Base-by-base conservation (phyloP, 2,329 filamentous ascomycete genomes). In the Penicillium freii region DNA sequence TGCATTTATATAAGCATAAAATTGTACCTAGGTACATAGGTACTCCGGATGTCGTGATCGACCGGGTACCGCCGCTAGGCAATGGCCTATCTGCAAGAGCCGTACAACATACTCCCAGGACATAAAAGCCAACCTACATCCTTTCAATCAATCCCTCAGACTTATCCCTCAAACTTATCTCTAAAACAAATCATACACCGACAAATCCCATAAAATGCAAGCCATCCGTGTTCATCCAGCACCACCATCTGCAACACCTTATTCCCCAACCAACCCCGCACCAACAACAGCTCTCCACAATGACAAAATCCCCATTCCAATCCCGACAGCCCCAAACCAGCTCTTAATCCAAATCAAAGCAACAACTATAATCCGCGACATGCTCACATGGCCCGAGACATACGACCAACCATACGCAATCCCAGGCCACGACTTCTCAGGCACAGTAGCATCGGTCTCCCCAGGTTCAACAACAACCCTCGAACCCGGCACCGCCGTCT, bases 361-460 rank as follows among this genome's bases (percentile, higher is more conserved):
- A 33, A 60, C 64, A 47, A 65, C 66, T 36, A 58, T 69, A 44
- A 55, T 66, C 49, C 58, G 66, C 2, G 66, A 70, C 51, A 62
- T 56, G 39, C 58, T 70, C 21, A 67, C 54, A 36, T 70, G 66
- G 68, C 67, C 69, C 9, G 71, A 73, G 45, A 66, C 60, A n/a
- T 73, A 73, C 55, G 8, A 23, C 2, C 53, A 56, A 23, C 42
- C 56, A 7, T 64, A 67, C 44, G 9, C 52, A 11, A 65, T 66
- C 44, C 58, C 45, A 1, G 68, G 67, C 19, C 56, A 69, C 48
- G 68, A 70, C 46, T 38, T 70, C 29, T 44, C 68, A 2, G 68
- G 65, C 0, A 63, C 42, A 5, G 65, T 69, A 1, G 42, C 31
- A 5, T 51, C 62, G 10, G 47, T 61, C 21, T 4, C 21, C 44